Evolutionary conservation across 2,329 filamentous ascomycete species (phyloP).

Genomic region (Aureobasidium subglaciale): DNA sequence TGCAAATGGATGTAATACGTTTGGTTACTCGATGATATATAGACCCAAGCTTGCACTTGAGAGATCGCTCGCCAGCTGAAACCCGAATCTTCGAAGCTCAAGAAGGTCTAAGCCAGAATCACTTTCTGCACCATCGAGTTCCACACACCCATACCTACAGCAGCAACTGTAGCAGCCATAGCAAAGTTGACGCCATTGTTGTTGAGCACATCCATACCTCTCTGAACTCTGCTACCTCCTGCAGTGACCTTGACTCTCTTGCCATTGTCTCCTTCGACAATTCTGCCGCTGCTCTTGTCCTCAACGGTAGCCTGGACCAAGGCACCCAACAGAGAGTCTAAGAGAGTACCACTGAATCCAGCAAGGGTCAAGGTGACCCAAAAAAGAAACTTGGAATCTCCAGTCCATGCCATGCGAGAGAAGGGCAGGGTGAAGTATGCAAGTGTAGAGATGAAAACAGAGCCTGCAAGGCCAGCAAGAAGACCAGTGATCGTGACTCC

Average conservation of each 20-base stretch:
- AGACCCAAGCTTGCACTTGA: no score
- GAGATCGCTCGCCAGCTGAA: not conserved
- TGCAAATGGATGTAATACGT: no score
- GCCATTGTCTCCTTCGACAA: constrained; percentile 67
- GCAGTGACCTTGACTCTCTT: constrained; percentile 40
- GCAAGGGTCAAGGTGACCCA: constrained; percentile 51
- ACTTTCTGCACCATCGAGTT: not conserved
- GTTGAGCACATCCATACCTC: constrained; percentile 67
- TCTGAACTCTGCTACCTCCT: constrained; percentile 44
- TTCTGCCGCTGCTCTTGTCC: constrained; percentile 74
- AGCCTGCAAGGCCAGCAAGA: constrained; percentile 64
- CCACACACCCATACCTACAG: constrained; percentile 30
- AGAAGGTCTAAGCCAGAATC: not conserved
- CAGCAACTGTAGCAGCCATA: constrained; percentile 77
- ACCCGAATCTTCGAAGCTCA: not conserved
- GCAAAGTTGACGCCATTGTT: constrained; percentile 94
- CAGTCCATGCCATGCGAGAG: not conserved
- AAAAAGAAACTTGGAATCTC: not conserved
- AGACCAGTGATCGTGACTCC: constrained; percentile 75
- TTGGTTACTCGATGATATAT: no score
- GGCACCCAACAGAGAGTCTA: constrained; percentile 84
- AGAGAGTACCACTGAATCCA: constrained; percentile 70
- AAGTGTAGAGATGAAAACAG: constrained; percentile 58
- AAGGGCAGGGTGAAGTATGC: constrained; percentile 7
- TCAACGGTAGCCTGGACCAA: constrained; percentile 78